These are phyloP conservation scores for Syncephalastrum sp. DNA, from an alignment of 371 early-diverging fungal species.

Conservation along the genomic window DNA sequence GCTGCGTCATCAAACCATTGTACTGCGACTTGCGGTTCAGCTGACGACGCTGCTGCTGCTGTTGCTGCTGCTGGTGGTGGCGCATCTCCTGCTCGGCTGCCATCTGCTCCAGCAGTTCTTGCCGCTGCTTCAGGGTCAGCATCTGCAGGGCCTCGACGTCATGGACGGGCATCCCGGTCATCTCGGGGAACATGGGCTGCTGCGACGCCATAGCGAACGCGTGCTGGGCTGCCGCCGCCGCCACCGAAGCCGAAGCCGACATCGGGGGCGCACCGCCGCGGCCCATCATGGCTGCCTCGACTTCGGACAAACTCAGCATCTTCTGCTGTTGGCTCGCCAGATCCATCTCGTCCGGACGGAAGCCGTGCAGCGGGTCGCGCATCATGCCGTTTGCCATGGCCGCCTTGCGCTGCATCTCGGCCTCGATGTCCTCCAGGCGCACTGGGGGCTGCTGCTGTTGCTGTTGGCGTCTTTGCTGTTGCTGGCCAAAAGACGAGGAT, in stretches of 20 bases:
- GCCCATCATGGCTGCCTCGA: conserved; percentile 64
- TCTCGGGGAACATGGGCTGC: too few species aligned
- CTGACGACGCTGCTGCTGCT: conserved; percentile 44
- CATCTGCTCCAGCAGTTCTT: conserved; percentile 21
- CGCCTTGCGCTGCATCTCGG: conserved; percentile 46
- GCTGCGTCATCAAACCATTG: conserved; percentile 86
- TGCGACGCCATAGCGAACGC: not conserved
- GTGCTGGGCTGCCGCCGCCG: not conserved
- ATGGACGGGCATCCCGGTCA: not conserved
- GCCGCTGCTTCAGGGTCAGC: conserved; percentile 21
- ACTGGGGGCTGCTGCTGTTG: conserved; percentile 32
- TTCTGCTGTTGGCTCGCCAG: conserved; percentile 23
- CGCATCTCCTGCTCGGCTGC: conserved; percentile 18
- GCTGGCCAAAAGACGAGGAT: conserved; percentile 26
- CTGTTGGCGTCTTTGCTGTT: conserved; percentile 7
- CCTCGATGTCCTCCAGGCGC: conserved; percentile 59
- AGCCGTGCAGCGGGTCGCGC: conserved; percentile 16
- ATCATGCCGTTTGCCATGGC: conserved; percentile 13
- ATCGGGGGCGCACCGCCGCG: conserved; percentile 10
- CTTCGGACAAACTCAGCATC: conserved; percentile 67
- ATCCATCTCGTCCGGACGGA: conserved; percentile 22
- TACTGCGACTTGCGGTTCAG: conserved; percentile 65
- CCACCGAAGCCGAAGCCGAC: not conserved
- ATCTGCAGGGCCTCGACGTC: conserved; percentile 14
- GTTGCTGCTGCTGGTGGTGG: conserved; percentile 39